Evolutionary conservation across 352 stramenopile genomes (phyloP), one percentile per base, ranked within the genome.

Genomic region (Thraustochytrium striatum): DNA sequence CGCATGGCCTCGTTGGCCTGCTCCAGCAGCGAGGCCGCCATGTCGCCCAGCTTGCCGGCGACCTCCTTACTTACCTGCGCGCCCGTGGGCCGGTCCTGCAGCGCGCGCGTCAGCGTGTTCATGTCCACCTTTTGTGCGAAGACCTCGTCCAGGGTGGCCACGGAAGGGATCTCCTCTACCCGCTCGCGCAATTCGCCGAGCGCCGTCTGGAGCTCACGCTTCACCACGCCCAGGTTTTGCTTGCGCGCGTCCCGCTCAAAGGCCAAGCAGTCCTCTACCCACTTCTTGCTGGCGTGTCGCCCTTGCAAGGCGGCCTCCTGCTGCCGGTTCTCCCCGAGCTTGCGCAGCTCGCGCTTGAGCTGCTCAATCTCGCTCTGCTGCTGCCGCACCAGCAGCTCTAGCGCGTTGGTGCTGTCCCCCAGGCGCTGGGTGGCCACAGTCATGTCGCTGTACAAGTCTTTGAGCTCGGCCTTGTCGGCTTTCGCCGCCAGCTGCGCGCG

Each of bases 391-490:
- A 75, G 44, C 41, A 75, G 39, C 65, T 75, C 65, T 0, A 75
- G 52, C 13, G 65, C 65, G 50, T 61, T 61, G 65, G 58, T 72
- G 44, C 65, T 61, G 16, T 75, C 65, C 21, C 30, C 65, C 44
- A 75, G 58, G 65, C 65, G 65, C 50, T 75, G 65, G 5, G 65
- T 75, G 8, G 65, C 65, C 13, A 32, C 25, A 0, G 65, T 75
- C 44, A 75, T 61, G 11, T 75, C 65, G 11, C 30, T 30, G 35
- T 80, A 80, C 16, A 80, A 35, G 8, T 80, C 70, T 39, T 80
- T 80, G 28, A 80, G 47, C 32, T 80, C 70, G 0, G 43, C 41
- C 58, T 80, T 80, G 57, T 80, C 70, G 3, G 58, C 70, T 32
- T 80, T 80, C 19, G 57, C 47, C 28, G 33, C 39, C 3, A 80